These are phyloP conservation scores for Jamesozyma spencerorum DNA, from an alignment of 805 yeast species.

Conservation along the genomic window DNA sequence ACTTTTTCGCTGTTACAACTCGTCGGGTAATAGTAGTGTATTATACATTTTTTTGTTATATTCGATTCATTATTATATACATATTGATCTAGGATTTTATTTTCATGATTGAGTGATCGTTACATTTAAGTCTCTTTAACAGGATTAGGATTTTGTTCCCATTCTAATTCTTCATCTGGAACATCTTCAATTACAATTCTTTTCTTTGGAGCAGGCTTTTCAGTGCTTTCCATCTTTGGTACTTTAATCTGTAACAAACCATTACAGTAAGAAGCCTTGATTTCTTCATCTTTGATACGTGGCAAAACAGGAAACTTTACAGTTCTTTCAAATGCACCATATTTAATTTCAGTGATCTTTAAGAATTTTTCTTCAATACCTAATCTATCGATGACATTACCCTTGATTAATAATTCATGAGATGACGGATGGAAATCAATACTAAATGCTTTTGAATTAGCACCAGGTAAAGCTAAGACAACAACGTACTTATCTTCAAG, in stretches of 20 bases:
- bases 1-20: neutral
- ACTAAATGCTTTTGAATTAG: conserved; percentile 41
- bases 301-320: conserved; percentile 48
- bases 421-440: conserved; percentile 53
- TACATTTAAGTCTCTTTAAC: conserved; percentile 26
- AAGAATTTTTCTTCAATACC: conserved; percentile 33
- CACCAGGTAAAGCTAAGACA: conserved; percentile 51
- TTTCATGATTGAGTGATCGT: neutral
- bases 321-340: conserved; percentile 50
- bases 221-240: conserved; percentile 35
- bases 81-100: neutral
- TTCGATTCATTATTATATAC: neutral
- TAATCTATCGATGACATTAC: conserved; percentile 35
- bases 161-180: conserved; percentile 40
- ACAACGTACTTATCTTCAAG: conserved; percentile 37
- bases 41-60: neutral
- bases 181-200: conserved; percentile 40
- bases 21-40: no score
- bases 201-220: conserved; percentile 34
- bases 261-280: conserved; percentile 44
- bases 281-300: conserved; percentile 42
- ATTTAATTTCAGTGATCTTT: conserved; percentile 44
- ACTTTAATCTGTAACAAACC: conserved; percentile 46
- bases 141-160: conserved; percentile 41
- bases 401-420: conserved; percentile 44